Evolutionary conservation across 1,284 basidiomycete genomes (phyloP), one percentile per base, ranked within the genome.

Genomic region (Schizophyllum commune): DNA sequence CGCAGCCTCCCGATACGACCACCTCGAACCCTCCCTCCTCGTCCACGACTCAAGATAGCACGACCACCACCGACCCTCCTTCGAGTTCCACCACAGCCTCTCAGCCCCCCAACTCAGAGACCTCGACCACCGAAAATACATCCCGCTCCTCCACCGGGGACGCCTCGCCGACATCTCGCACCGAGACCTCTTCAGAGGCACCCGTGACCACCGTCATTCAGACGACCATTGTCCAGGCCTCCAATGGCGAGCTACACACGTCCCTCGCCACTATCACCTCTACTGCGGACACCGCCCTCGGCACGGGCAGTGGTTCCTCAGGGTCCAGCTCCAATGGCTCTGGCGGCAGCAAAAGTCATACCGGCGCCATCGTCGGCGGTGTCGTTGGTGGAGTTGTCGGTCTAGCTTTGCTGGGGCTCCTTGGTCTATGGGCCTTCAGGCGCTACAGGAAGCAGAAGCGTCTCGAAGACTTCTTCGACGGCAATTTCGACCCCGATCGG

Each of bases 291-390:
- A 47, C 39, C 39, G 39, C 39, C 39, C 39, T 47, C 39, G 39
- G 39, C 39, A 47, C 39, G 13, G 39, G 39, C 3, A 47, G 39
- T 9, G 39, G 39, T 2, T 3, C 39, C 39, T 47, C 39, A 17
- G 39, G 39, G 27, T 27, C 27, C 39, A 47, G 39, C 39, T 47
- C 39, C 9, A 47, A 47, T 9, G 39, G 39, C 39, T 13, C 13
- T 17, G 39, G 39, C 13, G 8, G 39, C 9, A 8, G 39, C 13
- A 47, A 47, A 27, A 27, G 27, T 9, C 39, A 68, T 62, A 68
- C 67, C 15, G 72, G 68, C 17, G 69, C 71, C 13, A 73, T 74
- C 17, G 70, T 68, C 11, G 70, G 71, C 52, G 72, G 72, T 39
- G 67, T 70, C 21, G 66, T 74, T 19, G 72, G 71, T 39, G 71